Conservation (phyloP, 805 yeast genomes). For the Peterozyma toletana region DNA sequence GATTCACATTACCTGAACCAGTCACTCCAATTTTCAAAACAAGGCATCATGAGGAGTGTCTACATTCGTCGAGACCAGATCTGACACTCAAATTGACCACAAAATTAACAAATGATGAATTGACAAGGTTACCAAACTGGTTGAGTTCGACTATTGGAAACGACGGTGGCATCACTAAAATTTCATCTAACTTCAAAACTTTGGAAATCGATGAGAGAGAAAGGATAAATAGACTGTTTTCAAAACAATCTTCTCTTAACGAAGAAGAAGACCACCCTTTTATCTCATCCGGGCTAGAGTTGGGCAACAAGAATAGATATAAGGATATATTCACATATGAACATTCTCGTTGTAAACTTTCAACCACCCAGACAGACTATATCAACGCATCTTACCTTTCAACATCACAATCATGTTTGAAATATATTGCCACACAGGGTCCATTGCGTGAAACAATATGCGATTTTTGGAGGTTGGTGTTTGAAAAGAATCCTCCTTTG, state of each 20-base stretch:
- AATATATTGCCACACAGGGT: constrained; percentile 86
- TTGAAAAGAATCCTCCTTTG: constrained; percentile 55
- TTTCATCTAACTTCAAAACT: constrained; percentile 49
- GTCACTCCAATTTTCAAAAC: constrained; percentile 38
- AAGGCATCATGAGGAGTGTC: constrained; percentile 47
- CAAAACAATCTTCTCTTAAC: constrained; percentile 14
- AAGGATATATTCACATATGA: constrained; percentile 85
- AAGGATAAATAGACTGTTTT: constrained; percentile 46
- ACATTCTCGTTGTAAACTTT: constrained; percentile 69
- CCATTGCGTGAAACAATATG: constrained; percentile 68
- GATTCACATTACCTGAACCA: constrained; percentile 45
- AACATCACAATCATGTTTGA: constrained; percentile 27
- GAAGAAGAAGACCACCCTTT: constrained; percentile 26
- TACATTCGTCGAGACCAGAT: constrained; percentile 18
- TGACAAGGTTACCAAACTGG: constrained; percentile 46
- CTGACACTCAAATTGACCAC: constrained; percentile 15
- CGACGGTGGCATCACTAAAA: constrained; percentile 27
- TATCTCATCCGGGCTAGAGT: constrained; percentile 72
- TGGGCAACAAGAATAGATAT: constrained; percentile 77
- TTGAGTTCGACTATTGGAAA: constrained; percentile 27
- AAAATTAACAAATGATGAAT: constrained; percentile 13
- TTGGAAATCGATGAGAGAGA: constrained; percentile 66
- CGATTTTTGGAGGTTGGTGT: constrained; percentile 80
- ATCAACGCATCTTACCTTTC: constrained; percentile 80
- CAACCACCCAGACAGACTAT: constrained; percentile 37